Base-by-base conservation (phyloP, 768 basidiomycete species). In the Tulasnella calospora region DNA sequence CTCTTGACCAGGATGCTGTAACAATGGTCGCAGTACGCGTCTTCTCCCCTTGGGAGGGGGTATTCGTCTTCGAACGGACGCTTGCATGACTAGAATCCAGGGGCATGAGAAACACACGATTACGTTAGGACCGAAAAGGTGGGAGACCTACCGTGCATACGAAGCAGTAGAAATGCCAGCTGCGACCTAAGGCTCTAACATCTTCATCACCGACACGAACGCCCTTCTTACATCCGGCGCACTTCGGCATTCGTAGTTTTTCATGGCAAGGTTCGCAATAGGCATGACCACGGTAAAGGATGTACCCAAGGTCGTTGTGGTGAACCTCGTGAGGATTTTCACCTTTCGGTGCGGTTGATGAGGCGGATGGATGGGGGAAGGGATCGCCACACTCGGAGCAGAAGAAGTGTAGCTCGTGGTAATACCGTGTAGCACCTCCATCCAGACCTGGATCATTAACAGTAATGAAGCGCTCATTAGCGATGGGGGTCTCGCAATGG, bases 331-430 rank as follows among this genome's bases (percentile, higher is more conserved):
- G 71, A 74, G 79, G 57, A 71, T 83, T 73, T 77, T 69, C 76
- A 81, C 82, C 57, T 47, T 78, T 79, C 57, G 84, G 84, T 3
- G 84, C 82, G 3, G 84, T 82, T 0, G 82, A 85, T 12, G 85
- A 85, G 77, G 83, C 82, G 19, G 82, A 88, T 79, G 88, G 94
- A 10, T 93, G 88, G 40, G 98, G 87, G 87, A 99, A 99, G 0
- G 97, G 96, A 83, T 98, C 96, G 7, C 97, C 97, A 82, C 97
- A 99, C 83, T 98, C 96, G 2, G 95, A 90, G 83, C 97, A 99
- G 88, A 98, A 99, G 86, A 99, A 99, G 85, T 99, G 97, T 73
- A 95, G 93, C 80, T 96, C 94, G 85, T 99, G 97, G 84, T 99
- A 99, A 73, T 92, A 91, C 71, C 94, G 89, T 21, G 67, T 76